A percentile compares a stretch with the other conserved stretches of the same genome.
phyloP scores from a whole-genome alignment of 225 moss, liverwort and hornwort genomes.

The Marchantia paleacea region DNA sequence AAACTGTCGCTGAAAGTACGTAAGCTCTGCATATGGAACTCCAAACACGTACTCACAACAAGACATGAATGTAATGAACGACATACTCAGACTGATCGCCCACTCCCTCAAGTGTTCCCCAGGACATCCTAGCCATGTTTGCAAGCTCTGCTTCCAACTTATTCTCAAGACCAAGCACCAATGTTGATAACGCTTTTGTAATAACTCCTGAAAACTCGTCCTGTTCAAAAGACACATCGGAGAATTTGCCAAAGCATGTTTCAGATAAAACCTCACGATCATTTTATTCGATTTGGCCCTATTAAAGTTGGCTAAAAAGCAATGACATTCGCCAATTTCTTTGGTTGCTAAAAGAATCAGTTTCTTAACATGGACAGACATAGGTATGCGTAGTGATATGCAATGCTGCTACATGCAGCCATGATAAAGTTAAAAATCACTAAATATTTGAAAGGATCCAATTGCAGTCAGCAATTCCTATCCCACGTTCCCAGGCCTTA shows the following conservation, averaged over 20 bases:
- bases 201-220: constrained; percentile 99
- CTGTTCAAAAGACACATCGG: constrained; percentile 35
- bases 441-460: no score
- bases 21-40: background rate
- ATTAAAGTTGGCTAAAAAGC: no score
- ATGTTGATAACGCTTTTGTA: constrained; percentile 91
- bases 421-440: no score
- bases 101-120: constrained; percentile 96
- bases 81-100: constrained; percentile 99
- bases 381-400: no score
- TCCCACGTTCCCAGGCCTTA: background rate
- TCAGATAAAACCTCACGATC: no score
- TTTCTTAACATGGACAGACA: no score
- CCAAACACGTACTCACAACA: background rate
- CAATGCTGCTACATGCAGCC: no score
- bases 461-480: no score
- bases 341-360: no score
- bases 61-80: background rate
- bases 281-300: no score
- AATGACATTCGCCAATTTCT: no score
- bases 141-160: constrained; percentile 91
- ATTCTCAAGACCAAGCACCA: constrained; percentile 93
- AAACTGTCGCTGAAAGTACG: background rate
- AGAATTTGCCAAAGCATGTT: background rate
- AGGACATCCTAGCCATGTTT: constrained; percentile 95